These are phyloP conservation scores for Sporothrix euskadiensis DNA, from an alignment of 2,329 filamentous ascomycete species.

Conservation along the genomic window DNA sequence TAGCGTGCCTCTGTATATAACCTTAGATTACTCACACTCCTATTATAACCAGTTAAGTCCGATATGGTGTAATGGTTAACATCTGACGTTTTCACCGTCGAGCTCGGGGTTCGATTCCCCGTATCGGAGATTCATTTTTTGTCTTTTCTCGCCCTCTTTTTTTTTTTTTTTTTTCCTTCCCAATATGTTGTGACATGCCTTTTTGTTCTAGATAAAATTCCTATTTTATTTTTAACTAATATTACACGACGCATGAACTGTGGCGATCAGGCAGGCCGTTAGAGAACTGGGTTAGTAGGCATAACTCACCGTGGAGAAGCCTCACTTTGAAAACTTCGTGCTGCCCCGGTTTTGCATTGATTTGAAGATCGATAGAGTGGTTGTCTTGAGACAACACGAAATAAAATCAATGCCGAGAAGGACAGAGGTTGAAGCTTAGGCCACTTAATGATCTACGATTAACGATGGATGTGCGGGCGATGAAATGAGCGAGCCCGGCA, in stretches of 20 bases:
- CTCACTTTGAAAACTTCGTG: background rate
- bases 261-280: background rate
- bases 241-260: background rate
- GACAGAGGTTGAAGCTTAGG: background rate
- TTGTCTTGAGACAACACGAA: no score
- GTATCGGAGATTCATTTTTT: constrained; percentile 30
- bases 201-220: background rate
- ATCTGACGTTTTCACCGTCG: constrained; percentile 34
- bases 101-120: constrained; percentile 34
- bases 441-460: constrained; percentile 3
- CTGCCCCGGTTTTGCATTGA: background rate
- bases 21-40: background rate
- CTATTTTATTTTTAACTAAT: background rate
- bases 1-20: background rate
- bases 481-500: constrained; percentile 1
- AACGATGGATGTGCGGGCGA: background rate
- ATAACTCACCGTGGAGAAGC: background rate
- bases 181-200: background rate
- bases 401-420: background rate
- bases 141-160: background rate
- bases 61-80: constrained; percentile 34
- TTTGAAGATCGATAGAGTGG: background rate
- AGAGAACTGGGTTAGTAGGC: background rate
- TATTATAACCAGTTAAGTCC: constrained; percentile 23
- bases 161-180: no score